Conservation (phyloP, 306 rosid species). For the Glycine tomentella region DNA sequence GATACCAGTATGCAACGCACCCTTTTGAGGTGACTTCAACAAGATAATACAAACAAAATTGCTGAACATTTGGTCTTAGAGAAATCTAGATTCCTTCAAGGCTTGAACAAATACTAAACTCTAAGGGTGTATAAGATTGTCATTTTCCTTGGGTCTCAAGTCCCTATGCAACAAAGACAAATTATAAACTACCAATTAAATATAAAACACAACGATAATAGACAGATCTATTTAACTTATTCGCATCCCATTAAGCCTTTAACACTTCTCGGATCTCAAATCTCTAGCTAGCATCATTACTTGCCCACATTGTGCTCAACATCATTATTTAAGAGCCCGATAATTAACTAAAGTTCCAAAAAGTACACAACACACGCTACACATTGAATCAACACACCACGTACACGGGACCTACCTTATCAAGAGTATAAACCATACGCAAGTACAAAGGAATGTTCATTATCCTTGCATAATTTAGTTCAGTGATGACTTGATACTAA, state of each 20-base stretch:
- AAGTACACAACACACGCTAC: slow-evolving; percentile 39
- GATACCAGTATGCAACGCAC: neutral
- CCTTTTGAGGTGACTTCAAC: slow-evolving; percentile 8
- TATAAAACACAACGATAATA: neutral
- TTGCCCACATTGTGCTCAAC: slow-evolving; percentile 40
- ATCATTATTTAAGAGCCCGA: slow-evolving; percentile 46
- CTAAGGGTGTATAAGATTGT: slow-evolving; percentile 8
- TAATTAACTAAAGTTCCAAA: neutral
- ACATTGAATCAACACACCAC: slow-evolving; percentile 31
- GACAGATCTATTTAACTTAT: neutral
- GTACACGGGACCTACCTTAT: slow-evolving; percentile 44
- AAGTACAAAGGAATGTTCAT: slow-evolving; percentile 43
- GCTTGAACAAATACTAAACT: slow-evolving; percentile 18
- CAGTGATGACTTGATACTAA: neutral
- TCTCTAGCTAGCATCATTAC: slow-evolving; percentile 37
- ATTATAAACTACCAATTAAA: slow-evolving; percentile 18
- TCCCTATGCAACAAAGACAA: slow-evolving; percentile 32
- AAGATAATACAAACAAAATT: slow-evolving; percentile 33
- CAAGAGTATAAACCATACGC: slow-evolving; percentile 15
- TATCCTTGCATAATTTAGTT: slow-evolving; percentile 5
- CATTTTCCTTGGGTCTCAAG: slow-evolving; percentile 8
- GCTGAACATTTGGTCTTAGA: neutral
- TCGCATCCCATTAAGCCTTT: neutral
- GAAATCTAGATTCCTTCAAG: slow-evolving; percentile 20
- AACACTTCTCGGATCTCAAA: slow-evolving; percentile 8